Conservation (phyloP, 2,329 filamentous ascomycete genomes). For the Apiospora hydei region DNA sequence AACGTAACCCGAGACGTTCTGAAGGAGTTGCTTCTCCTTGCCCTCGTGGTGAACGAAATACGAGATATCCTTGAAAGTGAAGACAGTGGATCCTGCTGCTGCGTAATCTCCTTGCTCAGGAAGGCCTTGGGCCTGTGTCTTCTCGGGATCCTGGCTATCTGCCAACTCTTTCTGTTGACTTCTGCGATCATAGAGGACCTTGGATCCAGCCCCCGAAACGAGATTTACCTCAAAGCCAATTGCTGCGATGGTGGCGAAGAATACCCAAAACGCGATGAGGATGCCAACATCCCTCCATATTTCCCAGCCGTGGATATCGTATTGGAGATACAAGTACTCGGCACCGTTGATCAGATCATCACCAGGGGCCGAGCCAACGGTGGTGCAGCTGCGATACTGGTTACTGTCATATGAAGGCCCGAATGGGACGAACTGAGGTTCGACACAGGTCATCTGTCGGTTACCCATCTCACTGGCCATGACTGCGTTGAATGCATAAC, state of each 20-base stretch:
- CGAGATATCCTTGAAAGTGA: slow-evolving; percentile 27
- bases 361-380: slow-evolving; percentile 60
- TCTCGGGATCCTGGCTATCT: slow-evolving; percentile 48
- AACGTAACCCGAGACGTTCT: slow-evolving; percentile 65
- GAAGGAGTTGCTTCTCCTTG: slow-evolving; percentile 62
- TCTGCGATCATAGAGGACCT: slow-evolving; percentile 72
- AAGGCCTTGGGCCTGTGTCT: background rate
- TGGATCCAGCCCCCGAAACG: slow-evolving; percentile 66
- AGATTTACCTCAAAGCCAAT: slow-evolving; percentile 76
- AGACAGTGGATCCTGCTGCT: slow-evolving; percentile 15
- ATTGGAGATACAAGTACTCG: slow-evolving; percentile 59
- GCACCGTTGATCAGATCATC: slow-evolving; percentile 58
- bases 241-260: slow-evolving; percentile 77
- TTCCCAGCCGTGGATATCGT: slow-evolving; percentile 62
- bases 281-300: slow-evolving; percentile 82
- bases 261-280: slow-evolving; percentile 75
- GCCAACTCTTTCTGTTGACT: slow-evolving; percentile 55
- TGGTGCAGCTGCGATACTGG: slow-evolving; percentile 61
- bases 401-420: slow-evolving; percentile 46
- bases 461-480: slow-evolving; percentile 62
- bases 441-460: slow-evolving; percentile 57
- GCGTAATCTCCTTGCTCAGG: slow-evolving; percentile 22
- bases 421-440: slow-evolving; percentile 54
- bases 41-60: slow-evolving; percentile 52
- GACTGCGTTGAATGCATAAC: slow-evolving; percentile 70